These are phyloP conservation scores for Phytophthora melonis DNA, from an alignment of 352 stramenopile genomes.

Conservation along the genomic window DNA sequence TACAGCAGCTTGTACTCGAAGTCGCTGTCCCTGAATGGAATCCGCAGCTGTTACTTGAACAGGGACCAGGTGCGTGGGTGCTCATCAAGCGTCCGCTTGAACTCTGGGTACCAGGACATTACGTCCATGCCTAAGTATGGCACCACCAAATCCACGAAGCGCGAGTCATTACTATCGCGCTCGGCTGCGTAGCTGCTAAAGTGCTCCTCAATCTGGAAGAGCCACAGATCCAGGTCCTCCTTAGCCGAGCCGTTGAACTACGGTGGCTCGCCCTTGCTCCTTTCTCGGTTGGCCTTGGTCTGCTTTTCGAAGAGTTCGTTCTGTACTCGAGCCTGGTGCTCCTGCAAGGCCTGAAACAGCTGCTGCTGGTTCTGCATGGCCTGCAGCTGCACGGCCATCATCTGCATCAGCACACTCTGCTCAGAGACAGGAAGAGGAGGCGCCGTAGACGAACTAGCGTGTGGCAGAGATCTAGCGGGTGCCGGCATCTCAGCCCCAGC, in stretches of 20 bases:
- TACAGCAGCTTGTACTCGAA: slow-evolving; percentile 17
- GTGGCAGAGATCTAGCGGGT: neutral
- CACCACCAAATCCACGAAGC: slow-evolving; percentile 14
- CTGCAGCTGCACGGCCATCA: slow-evolving; percentile 9
- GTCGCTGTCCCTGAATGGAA: slow-evolving; percentile 12
- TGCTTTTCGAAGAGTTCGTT: slow-evolving; percentile 14
- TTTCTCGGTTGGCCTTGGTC: slow-evolving; percentile 10
- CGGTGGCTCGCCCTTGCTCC: slow-evolving; percentile 16
- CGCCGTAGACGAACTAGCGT: neutral
- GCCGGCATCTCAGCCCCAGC: neutral
- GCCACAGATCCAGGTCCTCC: slow-evolving; percentile 22
- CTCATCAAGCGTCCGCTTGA: slow-evolving; percentile 4
- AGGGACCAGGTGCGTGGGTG: slow-evolving; percentile 8
- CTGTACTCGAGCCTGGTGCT: slow-evolving; percentile 12
- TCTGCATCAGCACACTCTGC: slow-evolving; percentile 9
- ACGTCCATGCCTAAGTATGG: slow-evolving; percentile 8
- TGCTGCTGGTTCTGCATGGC: slow-evolving; percentile 15
- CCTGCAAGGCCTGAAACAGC: slow-evolving; percentile 10
- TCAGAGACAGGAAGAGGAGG: neutral
- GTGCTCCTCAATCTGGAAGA: slow-evolving; percentile 25
- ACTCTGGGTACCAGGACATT: slow-evolving; percentile 17
- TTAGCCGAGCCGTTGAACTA: slow-evolving; percentile 23
- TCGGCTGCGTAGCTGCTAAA: slow-evolving; percentile 21
- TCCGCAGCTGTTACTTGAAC: slow-evolving; percentile 12
- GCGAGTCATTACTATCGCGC: neutral